phyloP scores from a whole-genome alignment of 208 protist species.

The Crithidia sp. region DNA sequence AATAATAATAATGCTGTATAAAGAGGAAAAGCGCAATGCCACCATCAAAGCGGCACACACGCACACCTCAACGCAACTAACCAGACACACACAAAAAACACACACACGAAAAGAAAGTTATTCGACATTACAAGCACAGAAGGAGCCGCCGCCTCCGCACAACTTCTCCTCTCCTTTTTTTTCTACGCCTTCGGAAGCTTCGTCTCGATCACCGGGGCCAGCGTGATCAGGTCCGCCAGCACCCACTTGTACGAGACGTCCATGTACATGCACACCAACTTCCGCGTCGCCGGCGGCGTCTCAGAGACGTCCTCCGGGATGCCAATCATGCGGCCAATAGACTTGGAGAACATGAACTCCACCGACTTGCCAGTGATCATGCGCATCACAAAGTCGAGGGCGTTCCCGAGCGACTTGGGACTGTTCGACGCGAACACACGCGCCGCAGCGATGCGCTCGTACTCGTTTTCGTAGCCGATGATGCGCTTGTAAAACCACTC shows the following conservation, averaged over 20 bases:
- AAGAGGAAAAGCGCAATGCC: too few species aligned
- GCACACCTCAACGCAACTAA: too few species aligned
- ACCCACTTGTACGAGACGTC: conserved; percentile 64
- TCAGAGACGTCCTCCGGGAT: conserved; percentile 61
- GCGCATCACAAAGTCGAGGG: conserved; percentile 71
- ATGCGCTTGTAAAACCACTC: conserved; percentile 88
- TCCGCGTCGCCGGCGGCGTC: conserved; percentile 63
- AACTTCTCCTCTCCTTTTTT: background rate
- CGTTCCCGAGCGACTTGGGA: conserved; percentile 37
- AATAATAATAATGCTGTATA: too few species aligned
- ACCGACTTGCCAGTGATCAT: conserved; percentile 68
- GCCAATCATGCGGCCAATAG: conserved; percentile 52
- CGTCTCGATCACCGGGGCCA: conserved; percentile 31
- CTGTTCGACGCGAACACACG: conserved; percentile 67
- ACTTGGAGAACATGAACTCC: conserved; percentile 63
- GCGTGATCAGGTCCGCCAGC: conserved; percentile 58
- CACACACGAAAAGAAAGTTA: too few species aligned
- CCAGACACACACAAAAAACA: too few species aligned
- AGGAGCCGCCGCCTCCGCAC: too few species aligned
- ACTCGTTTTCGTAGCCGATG: conserved; percentile 66
- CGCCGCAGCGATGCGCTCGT: conserved; percentile 76
- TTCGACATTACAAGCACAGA: too few species aligned
- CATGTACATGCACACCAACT: conserved; percentile 82
- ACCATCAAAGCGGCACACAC: too few species aligned
- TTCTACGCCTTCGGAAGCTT: conserved; percentile 32